A percentile compares a stretch with the other conserved stretches of the same genome.
Conservation (phyloP, 192 early-diverging fungal genomes). For the Coemansia sp. region DNA sequence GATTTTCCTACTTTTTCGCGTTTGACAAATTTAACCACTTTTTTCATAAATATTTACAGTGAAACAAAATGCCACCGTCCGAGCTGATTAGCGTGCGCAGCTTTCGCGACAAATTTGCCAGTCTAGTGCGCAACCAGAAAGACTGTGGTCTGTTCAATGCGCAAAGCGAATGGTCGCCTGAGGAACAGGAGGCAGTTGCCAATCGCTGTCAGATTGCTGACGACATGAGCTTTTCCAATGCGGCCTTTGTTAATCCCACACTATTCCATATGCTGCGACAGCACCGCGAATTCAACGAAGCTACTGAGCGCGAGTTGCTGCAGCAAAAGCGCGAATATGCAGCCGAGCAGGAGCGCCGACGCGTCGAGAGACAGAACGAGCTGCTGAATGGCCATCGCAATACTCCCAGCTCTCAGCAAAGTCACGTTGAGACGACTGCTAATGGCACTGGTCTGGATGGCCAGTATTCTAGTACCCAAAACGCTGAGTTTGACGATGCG, state of each 20-base stretch:
- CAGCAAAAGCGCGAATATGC: constrained; percentile 47
- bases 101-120: constrained; percentile 51
- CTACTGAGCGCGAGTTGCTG: constrained; percentile 51
- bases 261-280: constrained; percentile 57
- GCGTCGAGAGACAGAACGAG: constrained; percentile 16
- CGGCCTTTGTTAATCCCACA: constrained; percentile 55
- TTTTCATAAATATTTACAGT: not conserved
- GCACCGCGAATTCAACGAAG: constrained; percentile 57
- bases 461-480: not conserved
- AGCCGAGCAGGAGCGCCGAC: constrained; percentile 32
- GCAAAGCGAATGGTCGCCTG: constrained; percentile 41
- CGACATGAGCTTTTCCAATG: constrained; percentile 53
- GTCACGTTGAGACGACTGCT: not conserved
- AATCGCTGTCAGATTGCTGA: constrained; percentile 45
- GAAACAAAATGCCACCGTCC: constrained; percentile 44
- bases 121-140: constrained; percentile 42
- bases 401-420: not conserved
- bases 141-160: constrained; percentile 41
- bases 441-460: constrained; percentile 1
- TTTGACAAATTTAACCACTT: constrained; percentile 15
- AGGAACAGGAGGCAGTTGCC: constrained; percentile 31
- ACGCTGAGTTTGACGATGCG: not conserved
- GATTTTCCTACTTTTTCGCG: not conserved
- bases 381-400: not conserved
- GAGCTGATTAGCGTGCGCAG: constrained; percentile 50